Conservation (phyloP, 2,329 filamentous ascomycete species). For the Juglanconis juglandina region DNA sequence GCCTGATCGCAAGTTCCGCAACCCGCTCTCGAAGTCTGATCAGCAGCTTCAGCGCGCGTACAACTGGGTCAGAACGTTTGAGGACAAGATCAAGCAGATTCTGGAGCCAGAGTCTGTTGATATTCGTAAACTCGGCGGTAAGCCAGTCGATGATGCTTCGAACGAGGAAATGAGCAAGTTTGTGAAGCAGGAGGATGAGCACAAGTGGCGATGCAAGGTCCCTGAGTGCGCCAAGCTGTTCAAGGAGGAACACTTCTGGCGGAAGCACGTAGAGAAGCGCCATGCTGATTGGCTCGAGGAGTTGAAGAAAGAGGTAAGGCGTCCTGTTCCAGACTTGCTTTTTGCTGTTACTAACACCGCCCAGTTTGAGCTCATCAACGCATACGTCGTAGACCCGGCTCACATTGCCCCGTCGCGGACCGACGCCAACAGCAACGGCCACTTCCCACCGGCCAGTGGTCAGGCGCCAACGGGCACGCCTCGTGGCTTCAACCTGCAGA, state of each 20-base stretch:
- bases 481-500: constrained; percentile 83
- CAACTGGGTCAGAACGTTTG: constrained; percentile 98
- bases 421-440: constrained; percentile 91
- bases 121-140: constrained; percentile 85
- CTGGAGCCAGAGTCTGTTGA: constrained; percentile 86
- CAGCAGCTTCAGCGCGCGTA: constrained; percentile 91
- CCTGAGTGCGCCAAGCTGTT: constrained; percentile 96
- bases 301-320: constrained; percentile 75
- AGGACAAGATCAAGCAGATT: constrained; percentile 92
- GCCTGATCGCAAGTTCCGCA: constrained; percentile 68
- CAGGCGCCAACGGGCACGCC: constrained; percentile 80
- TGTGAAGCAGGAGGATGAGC: constrained; percentile 96
- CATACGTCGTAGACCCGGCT: constrained; percentile 88
- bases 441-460: constrained; percentile 79
- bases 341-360: constrained; percentile 2
- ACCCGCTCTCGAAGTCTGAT: constrained; percentile 71
- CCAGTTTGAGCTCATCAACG: constrained; percentile 85
- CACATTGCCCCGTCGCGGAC: constrained; percentile 92
- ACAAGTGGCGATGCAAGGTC: constrained; percentile 94
- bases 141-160: constrained; percentile 77
- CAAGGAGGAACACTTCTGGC: constrained; percentile 96
- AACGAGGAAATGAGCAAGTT: constrained; percentile 82
- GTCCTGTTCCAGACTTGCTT: neutral
- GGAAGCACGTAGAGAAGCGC: constrained; percentile 95
- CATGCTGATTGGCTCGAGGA: constrained; percentile 82